Evolutionary conservation across 2,329 filamentous ascomycete species (phyloP), one percentile per base, ranked within the genome.

Genomic region (Penicillium sp.): DNA sequence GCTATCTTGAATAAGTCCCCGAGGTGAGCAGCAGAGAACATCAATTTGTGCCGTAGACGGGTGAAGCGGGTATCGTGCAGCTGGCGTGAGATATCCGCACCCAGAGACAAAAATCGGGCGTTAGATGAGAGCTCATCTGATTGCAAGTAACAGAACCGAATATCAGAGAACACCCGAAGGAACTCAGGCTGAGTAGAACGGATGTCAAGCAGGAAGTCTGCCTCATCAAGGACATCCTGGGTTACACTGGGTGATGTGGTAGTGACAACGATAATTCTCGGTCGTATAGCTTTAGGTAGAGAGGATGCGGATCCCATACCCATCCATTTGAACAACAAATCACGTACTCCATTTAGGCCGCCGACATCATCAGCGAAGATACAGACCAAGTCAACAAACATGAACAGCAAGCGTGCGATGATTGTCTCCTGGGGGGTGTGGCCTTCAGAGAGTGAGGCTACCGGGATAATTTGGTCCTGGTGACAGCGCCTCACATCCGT

Each of bases 281-380:
- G 47, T 46, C 51, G 36, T 22, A 57, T 42, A 5, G 29, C 14
- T 27, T 6, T 21, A 43, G 40, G 32, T 13, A 57, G 44, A 18
- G 21, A 49, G 6, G 51, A 57, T 31, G 39, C 44, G n/a, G 40
- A 54, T 39, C 55, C 34, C 18, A 54, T 49, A 14, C 3, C 16
- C 16, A 32, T 22, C 51, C 34, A 57, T 4, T 39, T 39, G 40
- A 9, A 38, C 14, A 57, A 27, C 11, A 57, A 42, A 22, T 39
- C 24, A 11, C 21, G 24, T 14, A 48, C 47, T 8, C 11, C 47
- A 14, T 51, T 39, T n/a, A 52, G 38, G 1, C 47, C 44, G 2
- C 47, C 34, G 36, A 57, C 32, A 46, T 57, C 40, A 38, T 57
- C 47, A 6, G 34, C 44, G 47, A 57, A 57, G 14, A 54, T 57